Percentiles rank a stretch among this genome's conserved stretches.
Conservation (phyloP, 1,139 yeast species). For the Nakaseomyces glabratus region DNA sequence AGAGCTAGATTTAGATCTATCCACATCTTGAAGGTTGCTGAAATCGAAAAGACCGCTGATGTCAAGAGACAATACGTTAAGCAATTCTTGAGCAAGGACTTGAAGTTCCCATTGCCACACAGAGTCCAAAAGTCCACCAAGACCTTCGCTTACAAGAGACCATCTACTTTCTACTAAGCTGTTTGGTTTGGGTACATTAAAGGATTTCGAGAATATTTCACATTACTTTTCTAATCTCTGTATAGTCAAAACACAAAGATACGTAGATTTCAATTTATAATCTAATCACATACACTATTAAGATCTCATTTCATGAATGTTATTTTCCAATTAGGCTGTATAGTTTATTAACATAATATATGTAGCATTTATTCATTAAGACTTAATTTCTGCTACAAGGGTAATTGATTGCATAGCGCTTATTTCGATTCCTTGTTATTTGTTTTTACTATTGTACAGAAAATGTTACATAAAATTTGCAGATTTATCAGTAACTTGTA, state of each 20-base stretch:
- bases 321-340: too few species aligned
- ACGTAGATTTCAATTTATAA: constrained; percentile 7
- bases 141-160: constrained; percentile 87
- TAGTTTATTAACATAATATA: too few species aligned
- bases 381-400: too few species aligned
- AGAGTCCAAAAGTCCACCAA: constrained; percentile 88
- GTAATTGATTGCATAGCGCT: too few species aligned
- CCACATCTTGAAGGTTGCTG: constrained; percentile 98
- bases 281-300: constrained; percentile 6
- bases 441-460: too few species aligned
- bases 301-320: too few species aligned
- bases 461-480: too few species aligned
- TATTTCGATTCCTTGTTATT: too few species aligned
- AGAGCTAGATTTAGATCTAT: constrained; percentile 99
- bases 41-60: constrained; percentile 93
- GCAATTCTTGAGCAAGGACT: constrained; percentile 92
- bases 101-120: constrained; percentile 99
- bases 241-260: constrained; percentile 7
- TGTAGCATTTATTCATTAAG: too few species aligned
- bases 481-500: too few species aligned
- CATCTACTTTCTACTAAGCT: constrained; percentile 87
- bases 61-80: constrained; percentile 99
- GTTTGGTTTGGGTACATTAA: constrained; percentile 1
- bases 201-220: not conserved
- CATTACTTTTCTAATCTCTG: constrained; percentile 7